Base-by-base conservation (phyloP, 1,284 basidiomycete species). In the Trametes sp. region DNA sequence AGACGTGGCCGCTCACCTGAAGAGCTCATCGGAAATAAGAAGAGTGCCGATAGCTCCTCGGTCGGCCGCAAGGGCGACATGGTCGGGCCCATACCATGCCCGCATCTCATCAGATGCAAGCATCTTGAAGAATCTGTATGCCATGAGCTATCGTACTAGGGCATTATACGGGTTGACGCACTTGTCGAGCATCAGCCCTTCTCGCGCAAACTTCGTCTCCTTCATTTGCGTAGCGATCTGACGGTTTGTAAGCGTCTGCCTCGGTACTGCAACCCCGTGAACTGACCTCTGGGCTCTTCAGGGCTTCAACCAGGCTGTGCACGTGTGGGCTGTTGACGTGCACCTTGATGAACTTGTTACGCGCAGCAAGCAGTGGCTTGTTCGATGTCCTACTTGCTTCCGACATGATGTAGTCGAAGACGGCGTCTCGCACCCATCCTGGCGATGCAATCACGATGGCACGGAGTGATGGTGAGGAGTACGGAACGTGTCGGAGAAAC, bases 11-110 rank as follows among this genome's bases (percentile, higher is more conserved):
- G 38, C 54, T 0, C 23, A 91, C 93, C 96, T 85, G 80, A 99
- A 98, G 31, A 99, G 83, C 68, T 92, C 92, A 73, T 99, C 98
- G 11, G 95, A 98, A 58, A 99, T 98, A 61, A 99, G 82, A 38
- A 99, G 82, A 1, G 95, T 96, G 21, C 96, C 96, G 57, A 99
- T 90, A 0, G 98, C 98, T 1, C 96, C 97, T 63, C 98, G 86
- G 70, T 96, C 92, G 26, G 94, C 92, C 5, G 98, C 98, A 19
- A 98, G 83, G 54, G 87, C 82, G 59, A 99, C 96, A 76, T 99
- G 97, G 50, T 93, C 88, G 44, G 97, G 95, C 0, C 98, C 97
- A 76, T 99, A 99, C 97, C 98, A 99, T 6, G 98, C 98, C 58
- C 98, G 86, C 79, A 96, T 89, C 76, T 98, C 96, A 72, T 99